phyloP scores from a whole-genome alignment of 2,329 filamentous ascomycete species.

The Hirsutella rhossiliensis region DNA sequence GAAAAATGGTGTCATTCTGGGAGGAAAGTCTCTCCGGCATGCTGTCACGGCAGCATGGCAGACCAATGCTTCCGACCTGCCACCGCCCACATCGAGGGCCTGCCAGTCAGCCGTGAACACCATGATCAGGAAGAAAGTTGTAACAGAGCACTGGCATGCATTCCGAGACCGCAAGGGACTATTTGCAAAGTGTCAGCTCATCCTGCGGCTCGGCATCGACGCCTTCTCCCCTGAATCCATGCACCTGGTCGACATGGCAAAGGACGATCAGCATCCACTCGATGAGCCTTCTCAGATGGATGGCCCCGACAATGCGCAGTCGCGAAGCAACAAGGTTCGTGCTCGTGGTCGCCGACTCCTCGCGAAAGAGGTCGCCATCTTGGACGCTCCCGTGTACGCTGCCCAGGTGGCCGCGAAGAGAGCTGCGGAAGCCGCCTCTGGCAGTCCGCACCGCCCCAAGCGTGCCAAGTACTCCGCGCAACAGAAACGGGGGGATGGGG shows the following conservation, averaged over 20 bases:
- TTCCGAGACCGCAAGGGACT: slow-evolving; percentile 28
- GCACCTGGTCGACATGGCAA: slow-evolving; percentile 32
- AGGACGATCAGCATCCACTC: slow-evolving; percentile 28
- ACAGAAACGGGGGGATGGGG: not conserved
- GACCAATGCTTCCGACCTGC: slow-evolving; percentile 24
- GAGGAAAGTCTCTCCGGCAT: slow-evolving; percentile 36
- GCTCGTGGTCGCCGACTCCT: slow-evolving; percentile 22
- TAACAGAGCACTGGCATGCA: slow-evolving; percentile 30
- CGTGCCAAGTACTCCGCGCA: slow-evolving; percentile 2
- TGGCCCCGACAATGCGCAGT: not conserved
- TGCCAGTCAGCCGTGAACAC: slow-evolving; percentile 25
- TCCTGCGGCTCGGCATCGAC: slow-evolving; percentile 29
- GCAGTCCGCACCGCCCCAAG: slow-evolving; percentile 7
- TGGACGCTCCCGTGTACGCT: slow-evolving; percentile 39
- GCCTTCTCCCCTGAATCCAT: slow-evolving; percentile 29
- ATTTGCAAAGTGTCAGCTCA: slow-evolving; percentile 30
- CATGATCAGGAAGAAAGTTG: slow-evolving; percentile 21
- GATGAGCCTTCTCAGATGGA: slow-evolving; percentile 1
- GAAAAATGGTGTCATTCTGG: slow-evolving; percentile 35
- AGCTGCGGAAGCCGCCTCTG: slow-evolving; percentile 10
- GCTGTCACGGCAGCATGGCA: slow-evolving; percentile 33
- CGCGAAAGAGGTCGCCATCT: slow-evolving; percentile 31
- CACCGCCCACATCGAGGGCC: slow-evolving; percentile 26
- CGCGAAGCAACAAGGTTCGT: slow-evolving; percentile 8
- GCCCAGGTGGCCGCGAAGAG: slow-evolving; percentile 23